Evolutionary conservation across 176 grass and related monocot species (phyloP).

Genomic region (Metroxylon sagu): DNA sequence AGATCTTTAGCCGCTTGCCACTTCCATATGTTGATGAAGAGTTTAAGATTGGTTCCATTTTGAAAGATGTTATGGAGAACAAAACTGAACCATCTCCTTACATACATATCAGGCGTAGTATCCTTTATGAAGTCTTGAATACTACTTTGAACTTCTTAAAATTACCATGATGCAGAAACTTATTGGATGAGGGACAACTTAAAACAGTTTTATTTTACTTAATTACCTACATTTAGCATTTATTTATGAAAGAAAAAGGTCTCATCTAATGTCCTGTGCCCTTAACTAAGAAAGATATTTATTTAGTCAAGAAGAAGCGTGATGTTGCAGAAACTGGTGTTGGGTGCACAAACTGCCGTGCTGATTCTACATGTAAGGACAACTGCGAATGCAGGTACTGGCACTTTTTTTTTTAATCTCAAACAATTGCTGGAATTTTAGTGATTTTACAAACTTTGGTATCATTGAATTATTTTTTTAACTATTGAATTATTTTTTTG

Average conservation of each 20-base stretch:
- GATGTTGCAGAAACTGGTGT: constrained; percentile 39
- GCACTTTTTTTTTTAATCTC: constrained; percentile 1
- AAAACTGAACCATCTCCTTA: constrained; percentile 53
- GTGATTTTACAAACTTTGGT: no score
- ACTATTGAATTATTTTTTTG: no score
- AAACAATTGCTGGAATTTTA: no score
- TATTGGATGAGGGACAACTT: no score
- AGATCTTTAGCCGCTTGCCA: constrained; percentile 72
- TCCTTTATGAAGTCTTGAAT: constrained; percentile 34
- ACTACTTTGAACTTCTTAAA: not conserved
- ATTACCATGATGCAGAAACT: no score
- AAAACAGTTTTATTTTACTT: not conserved
- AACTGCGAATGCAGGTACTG: constrained; percentile 95
- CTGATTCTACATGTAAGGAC: constrained; percentile 78
- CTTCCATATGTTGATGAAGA: constrained; percentile 90
- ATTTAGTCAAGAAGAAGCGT: constrained; percentile 94
- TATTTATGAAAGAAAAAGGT: no score
- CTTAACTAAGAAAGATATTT: constrained; percentile 75
- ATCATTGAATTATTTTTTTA: no score
- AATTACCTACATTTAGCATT: constrained; percentile 14
- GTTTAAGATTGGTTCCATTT: constrained; percentile 61
- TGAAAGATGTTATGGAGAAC: constrained; percentile 40
- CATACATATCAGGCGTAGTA: constrained; percentile 81
- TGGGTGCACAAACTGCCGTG: constrained; percentile 68
- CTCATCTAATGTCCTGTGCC: constrained; percentile 10